phyloP scores from a whole-genome alignment of 768 basidiomycete species.

The Suillus americanus region DNA sequence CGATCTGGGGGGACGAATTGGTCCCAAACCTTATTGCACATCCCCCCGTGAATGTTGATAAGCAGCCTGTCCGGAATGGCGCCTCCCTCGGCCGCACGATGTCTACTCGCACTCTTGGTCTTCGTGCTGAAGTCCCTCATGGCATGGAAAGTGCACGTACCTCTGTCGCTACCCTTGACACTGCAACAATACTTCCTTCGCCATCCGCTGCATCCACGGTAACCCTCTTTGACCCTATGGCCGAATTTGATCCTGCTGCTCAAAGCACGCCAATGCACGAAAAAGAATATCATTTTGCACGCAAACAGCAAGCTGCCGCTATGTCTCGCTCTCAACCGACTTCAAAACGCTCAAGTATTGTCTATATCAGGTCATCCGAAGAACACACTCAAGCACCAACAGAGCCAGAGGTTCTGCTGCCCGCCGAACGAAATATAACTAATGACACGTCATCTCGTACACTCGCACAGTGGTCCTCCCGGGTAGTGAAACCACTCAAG shows the following conservation, averaged over 20 bases:
- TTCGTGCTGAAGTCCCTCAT: slow-evolving; percentile 52
- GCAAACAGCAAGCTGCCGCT: slow-evolving; percentile 20
- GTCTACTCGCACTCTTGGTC: slow-evolving; percentile 46
- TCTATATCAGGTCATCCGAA: slow-evolving; percentile 59
- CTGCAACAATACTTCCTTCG: slow-evolving; percentile 32
- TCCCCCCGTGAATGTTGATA: slow-evolving; percentile 43
- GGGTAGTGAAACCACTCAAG: slow-evolving; percentile 53
- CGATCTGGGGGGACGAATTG: slow-evolving; percentile 45
- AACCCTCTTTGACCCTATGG: slow-evolving; percentile 54
- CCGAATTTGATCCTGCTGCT: slow-evolving; percentile 28
- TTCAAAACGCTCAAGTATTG: slow-evolving; percentile 56
- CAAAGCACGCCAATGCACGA: slow-evolving; percentile 64
- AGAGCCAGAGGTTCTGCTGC: neutral
- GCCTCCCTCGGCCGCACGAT: slow-evolving; percentile 32
- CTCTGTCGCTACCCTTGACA: slow-evolving; percentile 43
- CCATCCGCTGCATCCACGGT: slow-evolving; percentile 62
- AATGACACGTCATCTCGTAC: slow-evolving; percentile 25
- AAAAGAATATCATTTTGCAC: slow-evolving; percentile 19
- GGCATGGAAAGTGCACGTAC: slow-evolving; percentile 50
- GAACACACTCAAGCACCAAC: slow-evolving; percentile 27
- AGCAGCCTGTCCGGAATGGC: slow-evolving; percentile 17
- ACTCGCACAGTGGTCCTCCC: slow-evolving; percentile 48
- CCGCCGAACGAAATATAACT: slow-evolving; percentile 6
- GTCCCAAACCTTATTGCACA: slow-evolving; percentile 29
- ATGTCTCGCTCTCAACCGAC: slow-evolving; percentile 21